Base-by-base conservation (phyloP, 441 rosid genomes). In the Aquilaria agallochum region DNA sequence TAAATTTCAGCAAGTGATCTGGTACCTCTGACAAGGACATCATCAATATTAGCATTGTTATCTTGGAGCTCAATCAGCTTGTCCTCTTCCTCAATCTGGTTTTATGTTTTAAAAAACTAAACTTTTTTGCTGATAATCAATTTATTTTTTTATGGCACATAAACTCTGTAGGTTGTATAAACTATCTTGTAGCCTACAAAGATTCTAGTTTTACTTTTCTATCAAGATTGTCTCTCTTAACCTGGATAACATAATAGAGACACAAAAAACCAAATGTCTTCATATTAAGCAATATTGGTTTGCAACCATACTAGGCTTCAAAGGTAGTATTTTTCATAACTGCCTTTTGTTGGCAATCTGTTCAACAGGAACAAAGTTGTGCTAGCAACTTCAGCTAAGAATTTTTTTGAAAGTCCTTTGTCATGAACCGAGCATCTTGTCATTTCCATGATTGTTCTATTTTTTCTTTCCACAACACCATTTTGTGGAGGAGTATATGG, bases 401-500 rank as follows among this genome's bases (percentile, higher is more conserved):
- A 69, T 1, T 12, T 11, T 30, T 58, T 58, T 1, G 56, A 64
- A 4, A 63, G 4, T 8, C 9, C 42, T 8, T 55, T 68, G 31
- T 42, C 62, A 30, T n/a, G 9, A 14, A 51, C 1, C 55, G 3
- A 2, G 9, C 66, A 62, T 36, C 62, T 7, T 1, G 65, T 14
- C 71, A 72, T 72, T 47, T 72, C 72, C 42, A 62, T 11, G 1
- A 72, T 50, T 1, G 11, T 8, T 64, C 20, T 54, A 6, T 64
- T 73, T 5, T 14, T 31, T 40, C 45, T 63, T 15, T 64, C 56
- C 27, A 64, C 48, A 1, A 65, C 74, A 27, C 65, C 61, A 64
- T 73, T 73, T 45, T 68, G 67, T 8, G 63, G 58, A 6, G 69
- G 66, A 34, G 63, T 63, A 15, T 68, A 63, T 0, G 63, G 66